Conservation (phyloP, 805 yeast species). For the Ogataea parapolymorpha region DNA sequence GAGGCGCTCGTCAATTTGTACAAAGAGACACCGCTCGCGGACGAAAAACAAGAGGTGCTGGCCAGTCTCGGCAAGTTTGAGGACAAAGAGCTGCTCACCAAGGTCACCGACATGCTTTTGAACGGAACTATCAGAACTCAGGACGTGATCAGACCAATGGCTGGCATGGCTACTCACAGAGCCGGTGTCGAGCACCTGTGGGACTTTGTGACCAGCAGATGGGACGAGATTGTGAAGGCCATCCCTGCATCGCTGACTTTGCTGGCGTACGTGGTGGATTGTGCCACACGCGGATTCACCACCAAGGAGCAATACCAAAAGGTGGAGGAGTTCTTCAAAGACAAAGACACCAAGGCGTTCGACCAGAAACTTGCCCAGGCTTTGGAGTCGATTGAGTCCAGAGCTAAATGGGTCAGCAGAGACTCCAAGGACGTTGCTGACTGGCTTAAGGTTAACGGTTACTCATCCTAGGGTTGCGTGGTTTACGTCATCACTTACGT, state of each 20-base stretch:
- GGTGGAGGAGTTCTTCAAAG: constrained; percentile 44
- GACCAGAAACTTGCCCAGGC: constrained; percentile 57
- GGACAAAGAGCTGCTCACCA: constrained; percentile 35
- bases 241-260: constrained; percentile 81
- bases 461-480: constrained; percentile 9
- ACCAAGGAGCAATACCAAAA: constrained; percentile 39
- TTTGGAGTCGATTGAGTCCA: constrained; percentile 52
- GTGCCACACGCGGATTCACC: constrained; percentile 47
- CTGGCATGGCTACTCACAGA: constrained; percentile 60
- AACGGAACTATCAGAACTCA: constrained; percentile 69
- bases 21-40: constrained; percentile 49
- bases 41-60: constrained; percentile 55
- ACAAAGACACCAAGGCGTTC: constrained; percentile 52
- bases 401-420: constrained; percentile 52
- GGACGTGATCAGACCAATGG: constrained; percentile 60
- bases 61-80: constrained; percentile 50
- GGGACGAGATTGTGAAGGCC: constrained; percentile 62
- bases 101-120: constrained; percentile 39
- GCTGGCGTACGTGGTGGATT: constrained; percentile 69
- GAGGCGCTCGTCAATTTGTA: constrained; percentile 44
- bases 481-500: constrained; percentile 1
- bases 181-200: constrained; percentile 69
- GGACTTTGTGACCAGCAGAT: constrained; percentile 66
- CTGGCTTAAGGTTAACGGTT: constrained; percentile 40
- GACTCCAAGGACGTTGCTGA: constrained; percentile 43